These are phyloP conservation scores for Penicillium egyptiacum DNA, from an alignment of 495 filamentous ascomycete genomes.

Conservation along the genomic window DNA sequence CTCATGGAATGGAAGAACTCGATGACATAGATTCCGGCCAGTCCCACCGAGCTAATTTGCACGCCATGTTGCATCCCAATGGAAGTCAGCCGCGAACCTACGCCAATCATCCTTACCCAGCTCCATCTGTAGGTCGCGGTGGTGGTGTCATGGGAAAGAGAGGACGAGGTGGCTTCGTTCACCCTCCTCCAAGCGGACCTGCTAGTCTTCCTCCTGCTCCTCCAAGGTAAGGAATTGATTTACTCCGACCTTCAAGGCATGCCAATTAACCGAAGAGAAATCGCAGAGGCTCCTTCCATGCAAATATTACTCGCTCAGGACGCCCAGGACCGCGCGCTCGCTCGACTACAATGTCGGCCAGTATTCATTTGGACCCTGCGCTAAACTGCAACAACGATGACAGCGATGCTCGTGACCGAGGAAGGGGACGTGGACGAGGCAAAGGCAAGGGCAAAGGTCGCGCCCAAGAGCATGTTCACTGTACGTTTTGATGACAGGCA, in stretches of 20 bases:
- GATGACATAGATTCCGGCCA: conserved; percentile 37
- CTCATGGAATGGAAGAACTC: conserved; percentile 28
- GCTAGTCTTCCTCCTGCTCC: background rate
- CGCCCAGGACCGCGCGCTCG: background rate
- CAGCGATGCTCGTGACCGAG: background rate
- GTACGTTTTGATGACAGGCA: background rate
- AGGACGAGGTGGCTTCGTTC: conserved; percentile 5
- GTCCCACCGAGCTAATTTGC: conserved; percentile 34
- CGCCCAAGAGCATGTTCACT: conserved; percentile 1
- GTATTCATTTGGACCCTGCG: conserved; percentile 23
- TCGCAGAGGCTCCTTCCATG: background rate
- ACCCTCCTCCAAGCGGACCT: background rate
- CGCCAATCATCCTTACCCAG: background rate
- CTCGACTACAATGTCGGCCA: background rate
- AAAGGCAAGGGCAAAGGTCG: background rate
- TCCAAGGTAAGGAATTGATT: background rate
- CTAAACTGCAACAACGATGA: conserved; percentile 23
- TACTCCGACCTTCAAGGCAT: background rate
- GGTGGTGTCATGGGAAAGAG: conserved; percentile 23
- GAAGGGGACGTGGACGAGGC: background rate
- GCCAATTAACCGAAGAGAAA: background rate
- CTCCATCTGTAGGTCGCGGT: conserved; percentile 17
- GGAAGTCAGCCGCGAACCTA: background rate
- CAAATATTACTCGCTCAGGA: background rate
- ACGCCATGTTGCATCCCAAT: conserved; percentile 13